Evolutionary conservation across 2,329 filamentous ascomycete species (phyloP).

Genomic region (Alternaria sp.): DNA sequence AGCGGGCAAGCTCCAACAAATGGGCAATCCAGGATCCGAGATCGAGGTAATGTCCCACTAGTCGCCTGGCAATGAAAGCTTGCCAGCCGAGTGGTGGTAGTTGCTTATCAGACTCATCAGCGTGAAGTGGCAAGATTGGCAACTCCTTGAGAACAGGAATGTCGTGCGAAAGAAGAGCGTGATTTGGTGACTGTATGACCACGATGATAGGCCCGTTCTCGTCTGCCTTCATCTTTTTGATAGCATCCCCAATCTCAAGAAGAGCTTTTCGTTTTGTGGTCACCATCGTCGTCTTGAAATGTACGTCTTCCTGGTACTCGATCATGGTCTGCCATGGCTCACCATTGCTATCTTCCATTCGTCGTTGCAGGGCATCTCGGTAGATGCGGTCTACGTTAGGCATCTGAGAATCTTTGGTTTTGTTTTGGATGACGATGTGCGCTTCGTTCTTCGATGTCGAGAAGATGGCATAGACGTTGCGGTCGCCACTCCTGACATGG

Average conservation of each 20-base stretch:
- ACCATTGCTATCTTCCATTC: constrained; percentile 70
- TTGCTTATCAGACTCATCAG: constrained; percentile 83
- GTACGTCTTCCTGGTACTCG: constrained; percentile 83
- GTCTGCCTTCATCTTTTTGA: constrained; percentile 90
- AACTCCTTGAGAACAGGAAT: constrained; percentile 85
- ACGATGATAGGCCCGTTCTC: constrained; percentile 81
- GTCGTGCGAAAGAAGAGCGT: constrained; percentile 81
- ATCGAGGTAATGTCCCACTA: constrained; percentile 89
- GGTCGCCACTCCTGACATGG: constrained; percentile 87
- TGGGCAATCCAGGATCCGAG: constrained; percentile 93
- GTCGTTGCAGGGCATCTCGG: constrained; percentile 73
- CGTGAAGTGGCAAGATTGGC: constrained; percentile 80
- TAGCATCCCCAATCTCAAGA: constrained; percentile 83
- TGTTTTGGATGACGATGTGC: constrained; percentile 87
- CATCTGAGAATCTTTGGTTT: constrained; percentile 79
- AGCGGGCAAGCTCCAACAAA: constrained; percentile 84
- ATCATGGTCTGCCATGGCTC: constrained; percentile 82
- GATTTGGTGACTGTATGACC: constrained; percentile 89
- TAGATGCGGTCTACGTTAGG: constrained; percentile 94
- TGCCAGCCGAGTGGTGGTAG: constrained; percentile 96
- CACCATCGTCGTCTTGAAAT: constrained; percentile 86
- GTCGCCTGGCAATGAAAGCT: constrained; percentile 80
- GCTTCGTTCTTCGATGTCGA: constrained; percentile 83
- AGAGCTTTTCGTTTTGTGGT: constrained; percentile 89
- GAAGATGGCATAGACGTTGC: constrained; percentile 93